Evolutionary conservation across 768 basidiomycete genomes (phyloP), one percentile per base, ranked within the genome.

Genomic region (Phlegmacium glaucopus): DNA sequence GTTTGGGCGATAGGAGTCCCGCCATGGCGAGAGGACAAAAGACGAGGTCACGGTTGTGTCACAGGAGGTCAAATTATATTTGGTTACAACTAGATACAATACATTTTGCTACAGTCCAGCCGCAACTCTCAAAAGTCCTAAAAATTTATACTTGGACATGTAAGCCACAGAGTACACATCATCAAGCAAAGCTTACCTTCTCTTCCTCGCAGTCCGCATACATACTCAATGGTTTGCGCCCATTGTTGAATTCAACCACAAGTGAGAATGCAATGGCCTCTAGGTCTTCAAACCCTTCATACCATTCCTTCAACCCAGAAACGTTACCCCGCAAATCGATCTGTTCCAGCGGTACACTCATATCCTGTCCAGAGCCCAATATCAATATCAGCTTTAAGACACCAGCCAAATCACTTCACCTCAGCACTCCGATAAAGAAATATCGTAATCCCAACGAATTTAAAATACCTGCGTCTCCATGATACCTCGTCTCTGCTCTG

Each of bases 381-480:
- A 40, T 30, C n/a, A 37, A 22, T 34, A 7, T 11, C 41, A 27
- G 22, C 10, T 26, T 27, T 27, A 4, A 12, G 37, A 26, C 2
- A 34, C 26, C 11, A 12, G 27, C 9, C 40, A 7, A 10, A 26
- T 39, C 48, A 9, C 54, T 70, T 44, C 48, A 80, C 84, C 64
- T 78, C 72, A 28, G 72, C 72, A 58, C 69, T 78, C 35, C 72
- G 71, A 55, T 76, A 81, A 35, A 87, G 68, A 43, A 72, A 69
- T 27, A 79, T 51, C 6, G 65, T 66, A 17, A 68, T 70, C 12
- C 71, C 74, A 44, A 73, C 64, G 39, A 85, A 75, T 61, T 74
- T 77, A 63, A 75, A 84, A 55, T 76, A 85, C n/a, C 83, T 69
- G 48, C 85, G 71, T 55, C 79, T 80, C 85, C 85, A 87, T 1